These are phyloP conservation scores for Verticillium nonalfalfae DNA, from an alignment of 2,329 filamentous ascomycete genomes.

Conservation along the genomic window DNA sequence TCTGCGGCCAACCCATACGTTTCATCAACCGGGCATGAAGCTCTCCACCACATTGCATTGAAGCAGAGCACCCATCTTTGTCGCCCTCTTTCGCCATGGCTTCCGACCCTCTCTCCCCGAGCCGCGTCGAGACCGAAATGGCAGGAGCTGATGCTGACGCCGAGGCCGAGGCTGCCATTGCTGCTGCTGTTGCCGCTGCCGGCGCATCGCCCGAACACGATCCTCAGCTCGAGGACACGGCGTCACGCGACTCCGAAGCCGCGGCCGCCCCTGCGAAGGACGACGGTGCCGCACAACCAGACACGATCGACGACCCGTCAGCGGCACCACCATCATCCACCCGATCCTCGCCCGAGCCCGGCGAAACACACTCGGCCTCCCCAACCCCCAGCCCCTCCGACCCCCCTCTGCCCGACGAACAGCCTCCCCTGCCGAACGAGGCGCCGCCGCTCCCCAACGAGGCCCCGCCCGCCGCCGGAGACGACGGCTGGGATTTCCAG, in stretches of 20 bases:
- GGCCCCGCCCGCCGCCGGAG: slow-evolving; percentile 43
- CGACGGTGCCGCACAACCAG: background rate
- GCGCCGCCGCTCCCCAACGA: slow-evolving; percentile 36
- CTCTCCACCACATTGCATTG: background rate
- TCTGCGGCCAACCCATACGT: no score
- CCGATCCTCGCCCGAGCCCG: slow-evolving; percentile 9
- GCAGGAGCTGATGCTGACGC: no score
- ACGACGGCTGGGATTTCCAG: slow-evolving; percentile 73
- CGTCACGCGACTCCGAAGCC: background rate
- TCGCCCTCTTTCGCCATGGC: background rate
- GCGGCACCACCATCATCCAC: background rate
- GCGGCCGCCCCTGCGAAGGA: background rate
- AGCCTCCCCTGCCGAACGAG: slow-evolving; percentile 26
- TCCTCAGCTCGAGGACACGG: background rate
- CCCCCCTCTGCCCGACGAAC: slow-evolving; percentile 30
- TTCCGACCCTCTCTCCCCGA: background rate
- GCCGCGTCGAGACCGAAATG: slow-evolving; percentile 6
- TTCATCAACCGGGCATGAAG: background rate
- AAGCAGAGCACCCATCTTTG: background rate
- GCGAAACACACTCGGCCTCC: slow-evolving; percentile 6
- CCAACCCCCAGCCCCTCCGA: slow-evolving; percentile 5
- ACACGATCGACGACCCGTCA: background rate
- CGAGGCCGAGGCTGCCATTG: no score
- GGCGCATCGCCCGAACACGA: background rate
- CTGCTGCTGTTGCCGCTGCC: background rate